A percentile compares a stretch with the other conserved stretches of the same genome.
Conservation (phyloP, 1,139 yeast genomes). For the Pichia sp. region DNA sequence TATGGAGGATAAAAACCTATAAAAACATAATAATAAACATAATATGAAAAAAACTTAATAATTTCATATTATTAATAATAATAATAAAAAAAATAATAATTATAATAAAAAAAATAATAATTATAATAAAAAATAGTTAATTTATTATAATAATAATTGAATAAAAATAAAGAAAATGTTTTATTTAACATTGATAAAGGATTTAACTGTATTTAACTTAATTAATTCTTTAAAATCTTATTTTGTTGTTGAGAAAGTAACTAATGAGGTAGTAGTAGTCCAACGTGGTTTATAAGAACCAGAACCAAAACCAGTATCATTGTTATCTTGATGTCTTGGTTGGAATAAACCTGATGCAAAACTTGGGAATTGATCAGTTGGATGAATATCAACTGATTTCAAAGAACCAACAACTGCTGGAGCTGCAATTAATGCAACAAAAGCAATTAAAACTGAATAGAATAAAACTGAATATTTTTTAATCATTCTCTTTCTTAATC, state of each 20-base stretch:
- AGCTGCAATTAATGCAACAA: conserved; percentile 75
- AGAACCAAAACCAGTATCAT: conserved; percentile 69
- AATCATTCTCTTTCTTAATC: conserved; percentile 98
- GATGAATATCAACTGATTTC: conserved; percentile 30
- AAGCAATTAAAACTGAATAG: conserved; percentile 61
- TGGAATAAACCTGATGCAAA: conserved; percentile 74
- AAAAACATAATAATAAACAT: too few species aligned
- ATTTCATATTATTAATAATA: too few species aligned
- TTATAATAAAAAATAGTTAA: too few species aligned
- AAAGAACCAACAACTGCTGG: conserved; percentile 70
- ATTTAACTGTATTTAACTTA: too few species aligned
- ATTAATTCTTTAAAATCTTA: too few species aligned
- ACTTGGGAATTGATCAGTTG: conserved; percentile 36
- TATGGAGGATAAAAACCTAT: too few species aligned
- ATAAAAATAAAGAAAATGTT: too few species aligned
- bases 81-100: too few species aligned
- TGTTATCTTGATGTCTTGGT: conserved; percentile 74
- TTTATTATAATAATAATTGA: too few species aligned
- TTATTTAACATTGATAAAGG: too few species aligned
- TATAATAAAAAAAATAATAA: too few species aligned
- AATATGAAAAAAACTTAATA: too few species aligned
- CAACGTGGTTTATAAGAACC: conserved; percentile 48
- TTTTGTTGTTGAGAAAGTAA: conserved; percentile 61
- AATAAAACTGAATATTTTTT: conserved; percentile 86
- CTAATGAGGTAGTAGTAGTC: conserved; percentile 47